Evolutionary conservation across 2,329 filamentous ascomycete species (phyloP), one percentile per base, ranked within the genome.

Genomic region (Acephala macrosclerotiorum): DNA sequence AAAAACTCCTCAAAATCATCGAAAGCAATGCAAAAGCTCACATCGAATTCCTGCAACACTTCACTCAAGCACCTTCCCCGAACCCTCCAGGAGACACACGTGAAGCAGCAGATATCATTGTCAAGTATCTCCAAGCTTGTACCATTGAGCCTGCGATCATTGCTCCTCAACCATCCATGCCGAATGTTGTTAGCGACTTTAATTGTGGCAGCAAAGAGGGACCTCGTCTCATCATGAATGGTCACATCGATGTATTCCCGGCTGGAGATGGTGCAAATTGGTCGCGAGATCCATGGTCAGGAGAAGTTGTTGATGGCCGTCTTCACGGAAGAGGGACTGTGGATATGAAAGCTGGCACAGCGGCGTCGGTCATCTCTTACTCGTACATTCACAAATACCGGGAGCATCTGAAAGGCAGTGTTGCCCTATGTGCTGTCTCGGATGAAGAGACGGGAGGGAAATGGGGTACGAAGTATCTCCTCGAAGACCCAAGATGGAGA

Each of bases 271-370:
- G 72, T 0, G 66, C 72, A 8, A 70, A 76, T n/a, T 80, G 79
- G 79, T 65, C 75, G 14, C 70, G 74, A 26, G 72, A 75, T 51
- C 76, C 80, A 2, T 81, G 76, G 72, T 79, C 79, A 14, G 78
- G 78, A 14, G 70, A 78, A 26, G 71, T 77, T 8, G 73, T 75
- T 25, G 72, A 74, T 8, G 72, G 73, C 4, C 71, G 73, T 11
- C 71, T 81, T 20, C 73, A 78, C 65, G 79, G 80, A 2, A 72
- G 79, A 22, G 79, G 78, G 2, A 76, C 74, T 0, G 80, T 81
- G 1, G 80, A 81, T 64, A 81, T 82, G 79, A 81, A 82, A 69
- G 77, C 79, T 6, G 80, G 79, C 0, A 81, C 77, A 5, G 78
- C 77, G 1, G 79, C 80, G 0, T 74, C 72, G 2, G 72, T 80